Percentiles rank a stretch among this genome's conserved stretches.
These are phyloP conservation scores for Persicaria maculosa DNA, from an alignment of 148 eudicot genomes.

Conservation along the genomic window DNA sequence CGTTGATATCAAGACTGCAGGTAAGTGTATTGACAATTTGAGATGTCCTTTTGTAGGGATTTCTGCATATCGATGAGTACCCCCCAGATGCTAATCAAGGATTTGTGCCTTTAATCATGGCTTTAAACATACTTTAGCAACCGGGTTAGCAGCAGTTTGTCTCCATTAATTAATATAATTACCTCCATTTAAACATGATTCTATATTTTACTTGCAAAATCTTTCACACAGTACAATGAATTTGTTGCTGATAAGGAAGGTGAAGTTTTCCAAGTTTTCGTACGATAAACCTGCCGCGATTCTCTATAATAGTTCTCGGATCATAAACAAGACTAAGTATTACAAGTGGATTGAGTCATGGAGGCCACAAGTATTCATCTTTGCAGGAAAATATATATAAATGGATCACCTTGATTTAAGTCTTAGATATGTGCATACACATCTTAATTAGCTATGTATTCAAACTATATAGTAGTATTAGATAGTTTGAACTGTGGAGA, in stretches of 20 bases:
- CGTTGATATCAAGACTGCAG: no score
- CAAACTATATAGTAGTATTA: background rate
- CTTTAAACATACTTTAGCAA: slow-evolving; percentile 28
- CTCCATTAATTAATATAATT: slow-evolving; percentile 16
- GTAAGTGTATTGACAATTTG: no score
- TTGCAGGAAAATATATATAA: no score
- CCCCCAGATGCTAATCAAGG: no score
- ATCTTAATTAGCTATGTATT: no score
- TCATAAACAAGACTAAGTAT: background rate
- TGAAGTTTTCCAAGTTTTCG: background rate
- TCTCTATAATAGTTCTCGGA: background rate
- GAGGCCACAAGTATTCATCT: no score
- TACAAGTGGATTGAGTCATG: background rate
- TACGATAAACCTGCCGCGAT: background rate
- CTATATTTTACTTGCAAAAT: background rate
- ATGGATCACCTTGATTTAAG: no score
- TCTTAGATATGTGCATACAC: no score
- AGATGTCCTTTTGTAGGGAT: no score
- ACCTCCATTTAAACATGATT: background rate
- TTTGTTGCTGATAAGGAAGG: background rate
- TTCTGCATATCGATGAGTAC: no score
- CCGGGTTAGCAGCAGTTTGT: slow-evolving; percentile 27
- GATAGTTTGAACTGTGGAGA: no score
- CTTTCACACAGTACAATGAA: background rate
- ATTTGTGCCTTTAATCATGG: slow-evolving; percentile 33